phyloP scores from a whole-genome alignment of 305 asterid species.

The Plantago lanceolata region DNA sequence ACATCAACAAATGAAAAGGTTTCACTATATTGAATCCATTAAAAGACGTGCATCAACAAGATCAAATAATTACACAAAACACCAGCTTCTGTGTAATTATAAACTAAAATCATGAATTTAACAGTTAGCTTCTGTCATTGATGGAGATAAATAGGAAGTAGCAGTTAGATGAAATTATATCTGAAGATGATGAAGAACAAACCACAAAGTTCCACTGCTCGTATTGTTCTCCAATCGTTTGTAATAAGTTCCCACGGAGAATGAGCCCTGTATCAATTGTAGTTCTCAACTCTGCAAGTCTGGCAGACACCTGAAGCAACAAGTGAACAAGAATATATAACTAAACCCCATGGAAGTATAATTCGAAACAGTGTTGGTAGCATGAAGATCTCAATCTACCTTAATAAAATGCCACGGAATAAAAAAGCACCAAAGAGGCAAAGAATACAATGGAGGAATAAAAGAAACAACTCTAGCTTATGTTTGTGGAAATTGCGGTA shows the following conservation, averaged over 20 bases:
- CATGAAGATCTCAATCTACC: background rate
- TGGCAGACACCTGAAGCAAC: constrained; percentile 68
- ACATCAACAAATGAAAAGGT: constrained; percentile 22
- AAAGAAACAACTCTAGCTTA: background rate
- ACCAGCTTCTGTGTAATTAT: no score
- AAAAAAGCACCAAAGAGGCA: constrained; percentile 10
- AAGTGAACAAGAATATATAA: background rate
- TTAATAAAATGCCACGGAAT: background rate
- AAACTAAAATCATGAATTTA: constrained; percentile 7
- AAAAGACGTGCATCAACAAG: constrained; percentile 12
- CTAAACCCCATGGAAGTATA: background rate
- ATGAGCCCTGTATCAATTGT: constrained; percentile 86
- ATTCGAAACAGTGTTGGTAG: background rate
- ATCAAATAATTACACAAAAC: background rate
- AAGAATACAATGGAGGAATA: constrained; percentile 9
- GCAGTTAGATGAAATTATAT: background rate
- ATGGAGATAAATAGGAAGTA: background rate
- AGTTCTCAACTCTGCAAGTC: constrained; percentile 81
- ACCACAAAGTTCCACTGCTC: constrained; percentile 91
- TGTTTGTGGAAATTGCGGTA: no score
- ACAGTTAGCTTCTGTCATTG: constrained; percentile 18
- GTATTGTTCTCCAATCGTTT: constrained; percentile 68
- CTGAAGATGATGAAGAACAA: constrained; percentile 8
- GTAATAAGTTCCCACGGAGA: constrained; percentile 81
- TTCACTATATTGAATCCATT: constrained; percentile 23